Conservation (phyloP, 169 alveolate genomes). For the Theileria parva region DNA sequence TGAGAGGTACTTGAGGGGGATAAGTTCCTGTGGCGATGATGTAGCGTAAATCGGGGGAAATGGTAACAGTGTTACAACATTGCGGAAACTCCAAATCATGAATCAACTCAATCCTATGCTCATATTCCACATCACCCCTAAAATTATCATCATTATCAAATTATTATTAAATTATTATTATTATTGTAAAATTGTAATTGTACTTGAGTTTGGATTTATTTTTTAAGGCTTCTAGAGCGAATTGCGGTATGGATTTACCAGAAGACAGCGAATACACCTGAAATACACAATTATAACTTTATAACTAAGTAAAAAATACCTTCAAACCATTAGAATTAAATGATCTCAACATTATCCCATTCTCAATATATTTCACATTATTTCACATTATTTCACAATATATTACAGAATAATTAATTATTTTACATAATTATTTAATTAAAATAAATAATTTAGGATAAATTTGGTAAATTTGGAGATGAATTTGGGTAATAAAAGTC, state of each 20-base stretch:
- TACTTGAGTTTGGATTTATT: slow-evolving; percentile 43
- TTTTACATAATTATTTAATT: no score
- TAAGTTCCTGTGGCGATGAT: slow-evolving; percentile 73
- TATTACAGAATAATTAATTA: background rate
- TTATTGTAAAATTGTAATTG: background rate
- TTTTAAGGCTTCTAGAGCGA: slow-evolving; percentile 35
- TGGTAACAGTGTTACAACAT: slow-evolving; percentile 69
- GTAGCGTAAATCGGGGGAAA: slow-evolving; percentile 72
- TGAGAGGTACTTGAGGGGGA: slow-evolving; percentile 71
- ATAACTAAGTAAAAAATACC: slow-evolving; percentile 18
- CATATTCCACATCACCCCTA: slow-evolving; percentile 50
- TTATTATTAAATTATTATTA: background rate
- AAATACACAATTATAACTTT: background rate
- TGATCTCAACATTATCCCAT: slow-evolving; percentile 48
- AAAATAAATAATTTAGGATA: no score
- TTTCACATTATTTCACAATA: background rate
- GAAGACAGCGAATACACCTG: slow-evolving; percentile 65
- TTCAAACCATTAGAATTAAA: slow-evolving; percentile 64
- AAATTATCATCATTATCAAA: background rate
- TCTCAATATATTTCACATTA: background rate
- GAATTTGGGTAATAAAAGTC: background rate
- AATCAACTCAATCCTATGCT: slow-evolving; percentile 66
- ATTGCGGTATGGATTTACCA: slow-evolving; percentile 60
- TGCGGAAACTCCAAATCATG: slow-evolving; percentile 78
- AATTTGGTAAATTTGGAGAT: no score